phyloP scores from a whole-genome alignment of 345 rosid species.

The Eucalyptus caleyi region DNA sequence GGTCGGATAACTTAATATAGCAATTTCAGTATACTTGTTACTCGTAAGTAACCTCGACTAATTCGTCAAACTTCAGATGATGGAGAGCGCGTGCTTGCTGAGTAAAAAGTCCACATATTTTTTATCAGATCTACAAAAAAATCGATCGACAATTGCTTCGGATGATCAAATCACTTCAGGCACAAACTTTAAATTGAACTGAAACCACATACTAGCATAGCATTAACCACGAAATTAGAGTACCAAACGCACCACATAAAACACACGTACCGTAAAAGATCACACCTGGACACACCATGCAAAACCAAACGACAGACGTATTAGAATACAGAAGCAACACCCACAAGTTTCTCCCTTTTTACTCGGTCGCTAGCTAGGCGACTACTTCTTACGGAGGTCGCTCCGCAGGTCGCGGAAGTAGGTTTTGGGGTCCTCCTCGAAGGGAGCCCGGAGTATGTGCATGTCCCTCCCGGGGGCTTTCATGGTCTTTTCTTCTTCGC shows the following conservation, averaged over 20 bases:
- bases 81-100: not conserved
- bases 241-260: not conserved
- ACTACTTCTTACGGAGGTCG: not conserved
- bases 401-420: not conserved
- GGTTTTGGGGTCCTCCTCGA: not conserved
- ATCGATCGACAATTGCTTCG: not conserved
- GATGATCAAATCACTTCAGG: not conserved
- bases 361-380: not conserved
- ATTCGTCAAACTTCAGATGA: not conserved
- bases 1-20: not conserved
- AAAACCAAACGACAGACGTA: not conserved
- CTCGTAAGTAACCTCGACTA: not conserved
- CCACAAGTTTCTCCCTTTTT: not conserved
- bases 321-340: not conserved
- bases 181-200: not conserved
- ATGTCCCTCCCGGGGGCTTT: not conserved
- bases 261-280: not conserved
- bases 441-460: not conserved
- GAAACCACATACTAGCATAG: not conserved
- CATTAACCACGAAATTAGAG: not conserved
- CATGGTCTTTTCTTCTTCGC: not conserved
- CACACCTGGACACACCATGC: not conserved
- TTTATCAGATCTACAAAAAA: too few species aligned
- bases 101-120: not conserved
- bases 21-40: not conserved